Conservation (phyloP, 805 yeast genomes). For the Metschnikowia lachancei region DNA sequence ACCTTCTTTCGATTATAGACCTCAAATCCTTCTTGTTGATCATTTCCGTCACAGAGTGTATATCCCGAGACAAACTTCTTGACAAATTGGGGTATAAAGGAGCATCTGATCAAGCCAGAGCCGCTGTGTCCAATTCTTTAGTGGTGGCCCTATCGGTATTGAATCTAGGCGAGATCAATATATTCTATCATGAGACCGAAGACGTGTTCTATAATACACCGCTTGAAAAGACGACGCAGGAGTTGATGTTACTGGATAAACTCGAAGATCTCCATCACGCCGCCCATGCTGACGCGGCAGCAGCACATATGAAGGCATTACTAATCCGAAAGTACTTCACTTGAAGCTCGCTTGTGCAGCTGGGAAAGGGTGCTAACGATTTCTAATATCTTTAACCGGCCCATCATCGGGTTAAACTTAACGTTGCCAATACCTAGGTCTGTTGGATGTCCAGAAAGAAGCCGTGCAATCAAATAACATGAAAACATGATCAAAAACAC, state of each 20-base stretch:
- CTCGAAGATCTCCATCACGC: conserved; percentile 16
- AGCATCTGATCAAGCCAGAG: conserved; percentile 6
- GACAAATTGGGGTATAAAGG: conserved; percentile 28
- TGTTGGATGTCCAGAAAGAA: conserved; percentile 26
- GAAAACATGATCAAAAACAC: conserved; percentile 41
- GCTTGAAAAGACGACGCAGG: conserved; percentile 10
- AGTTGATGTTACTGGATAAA: conserved; percentile 15
- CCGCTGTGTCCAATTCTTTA: conserved; percentile 21
- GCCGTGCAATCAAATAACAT: conserved; percentile 32
- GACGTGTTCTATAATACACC: conserved; percentile 27
- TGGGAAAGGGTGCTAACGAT: conserved; percentile 6
- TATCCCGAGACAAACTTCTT: conserved; percentile 25
- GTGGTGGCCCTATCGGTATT: conserved; percentile 27
- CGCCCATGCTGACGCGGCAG: conserved; percentile 27
- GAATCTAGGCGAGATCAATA: conserved; percentile 27
- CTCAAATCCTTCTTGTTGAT: conserved; percentile 31
- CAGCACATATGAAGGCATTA: conserved; percentile 27
- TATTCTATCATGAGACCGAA: conserved; percentile 26
- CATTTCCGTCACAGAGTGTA: conserved; percentile 25
- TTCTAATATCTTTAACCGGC: conserved; percentile 16
- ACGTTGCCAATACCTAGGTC: conserved; percentile 41
- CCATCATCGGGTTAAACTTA: conserved; percentile 43
- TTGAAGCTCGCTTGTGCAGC: background rate
- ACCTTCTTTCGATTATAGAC: conserved; percentile 28
- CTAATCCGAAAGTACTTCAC: conserved; percentile 27